Conservation (phyloP, 2,329 filamentous ascomycete species). For the Hypoxylon sp. region DNA sequence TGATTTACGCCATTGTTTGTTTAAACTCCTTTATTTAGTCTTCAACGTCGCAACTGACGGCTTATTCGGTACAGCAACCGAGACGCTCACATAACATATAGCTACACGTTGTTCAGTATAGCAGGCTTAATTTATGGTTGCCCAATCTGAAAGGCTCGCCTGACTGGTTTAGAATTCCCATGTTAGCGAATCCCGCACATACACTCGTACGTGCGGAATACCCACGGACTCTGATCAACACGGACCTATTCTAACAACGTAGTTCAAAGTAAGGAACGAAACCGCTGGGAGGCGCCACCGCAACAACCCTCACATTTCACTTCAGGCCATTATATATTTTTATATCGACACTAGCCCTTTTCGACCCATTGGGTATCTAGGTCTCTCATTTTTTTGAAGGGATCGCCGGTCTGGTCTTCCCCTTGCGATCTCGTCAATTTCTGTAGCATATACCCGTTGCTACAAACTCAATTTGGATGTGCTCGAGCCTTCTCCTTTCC, state of each 20-base stretch:
- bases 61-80: constrained; percentile 37
- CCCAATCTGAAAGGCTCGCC: constrained; percentile 20
- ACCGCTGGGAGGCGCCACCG: constrained; percentile 36
- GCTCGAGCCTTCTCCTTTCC: constrained; percentile 45
- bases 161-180: constrained; percentile 23
- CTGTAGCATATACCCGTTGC: constrained; percentile 44
- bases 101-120: constrained; percentile 22
- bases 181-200: constrained; percentile 29
- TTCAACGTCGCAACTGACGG: constrained; percentile 40
- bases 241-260: constrained; percentile 37
- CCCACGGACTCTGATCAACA: constrained; percentile 46
- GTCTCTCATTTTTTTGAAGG: constrained; percentile 37
- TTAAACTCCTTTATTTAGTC: constrained; percentile 33
- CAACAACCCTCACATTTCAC: constrained; percentile 43
- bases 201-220: constrained; percentile 25
- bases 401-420: constrained; percentile 44
- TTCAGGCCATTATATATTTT: constrained; percentile 36
- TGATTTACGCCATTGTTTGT: constrained; percentile 33
- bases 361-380: constrained; percentile 23
- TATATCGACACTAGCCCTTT: constrained; percentile 43
- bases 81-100: constrained; percentile 22
- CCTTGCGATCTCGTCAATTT: constrained; percentile 50
- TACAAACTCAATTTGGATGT: constrained; percentile 43
- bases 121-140: constrained; percentile 22
- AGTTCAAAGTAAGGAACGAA: constrained; percentile 37